Conservation (phyloP, 805 yeast species). For the Hanseniaspora opuntiae region DNA sequence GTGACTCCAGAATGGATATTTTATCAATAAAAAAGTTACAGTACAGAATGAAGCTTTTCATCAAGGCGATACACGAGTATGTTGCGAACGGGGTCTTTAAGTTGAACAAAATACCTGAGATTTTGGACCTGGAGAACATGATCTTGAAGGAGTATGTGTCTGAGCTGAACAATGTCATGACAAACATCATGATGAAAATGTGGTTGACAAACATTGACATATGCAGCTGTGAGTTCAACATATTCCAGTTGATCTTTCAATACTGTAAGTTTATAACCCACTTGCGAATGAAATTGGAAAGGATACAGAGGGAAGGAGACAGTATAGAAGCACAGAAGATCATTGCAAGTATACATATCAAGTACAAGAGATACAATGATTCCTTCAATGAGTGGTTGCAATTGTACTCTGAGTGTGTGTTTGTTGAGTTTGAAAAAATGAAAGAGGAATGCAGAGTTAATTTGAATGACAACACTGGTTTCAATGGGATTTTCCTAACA, state of each 20-base stretch:
- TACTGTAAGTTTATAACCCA: constrained; percentile 24
- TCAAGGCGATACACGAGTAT: constrained; percentile 4
- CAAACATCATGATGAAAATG: constrained; percentile 22
- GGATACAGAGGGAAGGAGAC: neutral
- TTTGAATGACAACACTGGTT: neutral
- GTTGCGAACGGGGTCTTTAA: neutral
- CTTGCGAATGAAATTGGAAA: constrained; percentile 33
- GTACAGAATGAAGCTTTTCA: constrained; percentile 26
- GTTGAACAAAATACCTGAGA: neutral
- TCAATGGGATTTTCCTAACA: neutral
- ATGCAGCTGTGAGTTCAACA: constrained; percentile 22
- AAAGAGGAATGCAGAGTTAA: constrained; percentile 35
- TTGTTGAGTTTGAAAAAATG: constrained; percentile 56
- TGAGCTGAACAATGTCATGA: constrained; percentile 17
- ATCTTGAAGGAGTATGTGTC: constrained; percentile 15
- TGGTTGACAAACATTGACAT: constrained; percentile 17
- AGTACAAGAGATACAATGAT: constrained; percentile 23
- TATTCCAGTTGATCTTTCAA: constrained; percentile 23
- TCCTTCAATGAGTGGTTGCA: constrained; percentile 35
- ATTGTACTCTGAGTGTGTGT: constrained; percentile 47
- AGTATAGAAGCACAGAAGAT: constrained; percentile 3
- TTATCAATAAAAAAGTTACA: constrained; percentile 45
- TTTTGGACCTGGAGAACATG: neutral
- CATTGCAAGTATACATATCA: neutral
- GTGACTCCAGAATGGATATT: constrained; percentile 22